These are phyloP conservation scores for Skeletonema marinoi DNA, from an alignment of 108 stramenopile species.

Conservation along the genomic window DNA sequence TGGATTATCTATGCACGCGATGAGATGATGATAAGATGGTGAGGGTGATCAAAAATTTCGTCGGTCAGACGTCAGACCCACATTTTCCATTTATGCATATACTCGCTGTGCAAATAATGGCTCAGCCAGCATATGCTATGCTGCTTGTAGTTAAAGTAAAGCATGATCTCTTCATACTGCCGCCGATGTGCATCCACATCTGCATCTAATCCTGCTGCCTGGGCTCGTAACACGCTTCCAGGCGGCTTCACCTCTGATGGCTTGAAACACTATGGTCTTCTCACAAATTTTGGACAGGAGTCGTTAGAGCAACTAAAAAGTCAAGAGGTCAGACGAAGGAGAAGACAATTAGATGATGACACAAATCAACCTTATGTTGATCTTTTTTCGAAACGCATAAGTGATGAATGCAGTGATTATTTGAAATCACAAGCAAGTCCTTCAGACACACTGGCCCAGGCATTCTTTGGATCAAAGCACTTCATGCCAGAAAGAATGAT, in stretches of 20 bases:
- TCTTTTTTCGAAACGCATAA: slow-evolving; percentile 42
- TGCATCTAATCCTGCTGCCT: neutral
- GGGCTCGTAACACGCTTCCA: slow-evolving; percentile 1
- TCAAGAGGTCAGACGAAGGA: slow-evolving; percentile 23
- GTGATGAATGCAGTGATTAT: slow-evolving; percentile 23
- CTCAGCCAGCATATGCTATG: too few relatives aligned
- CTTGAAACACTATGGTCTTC: slow-evolving; percentile 25
- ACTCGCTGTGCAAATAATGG: too few relatives aligned
- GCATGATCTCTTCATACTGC: too few relatives aligned
- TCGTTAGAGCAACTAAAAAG: slow-evolving; percentile 7
- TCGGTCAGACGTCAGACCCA: too few relatives aligned
- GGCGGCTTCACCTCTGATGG: slow-evolving; percentile 42
- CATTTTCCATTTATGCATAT: too few relatives aligned
- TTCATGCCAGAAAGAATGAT: slow-evolving; percentile 33
- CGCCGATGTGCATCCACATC: neutral
- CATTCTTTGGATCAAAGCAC: slow-evolving; percentile 47
- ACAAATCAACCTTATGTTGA: slow-evolving; percentile 33
- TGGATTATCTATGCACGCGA: neutral
- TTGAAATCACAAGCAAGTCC: slow-evolving; percentile 30
- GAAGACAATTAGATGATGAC: slow-evolving; percentile 21
- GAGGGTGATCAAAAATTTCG: too few relatives aligned
- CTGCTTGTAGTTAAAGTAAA: too few relatives aligned
- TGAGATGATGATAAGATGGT: too few relatives aligned
- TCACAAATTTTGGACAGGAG: slow-evolving; percentile 32
- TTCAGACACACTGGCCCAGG: slow-evolving; percentile 30